These are phyloP conservation scores for Mycotypha africana DNA, from an alignment of 371 early-diverging fungal genomes.

Conservation along the genomic window DNA sequence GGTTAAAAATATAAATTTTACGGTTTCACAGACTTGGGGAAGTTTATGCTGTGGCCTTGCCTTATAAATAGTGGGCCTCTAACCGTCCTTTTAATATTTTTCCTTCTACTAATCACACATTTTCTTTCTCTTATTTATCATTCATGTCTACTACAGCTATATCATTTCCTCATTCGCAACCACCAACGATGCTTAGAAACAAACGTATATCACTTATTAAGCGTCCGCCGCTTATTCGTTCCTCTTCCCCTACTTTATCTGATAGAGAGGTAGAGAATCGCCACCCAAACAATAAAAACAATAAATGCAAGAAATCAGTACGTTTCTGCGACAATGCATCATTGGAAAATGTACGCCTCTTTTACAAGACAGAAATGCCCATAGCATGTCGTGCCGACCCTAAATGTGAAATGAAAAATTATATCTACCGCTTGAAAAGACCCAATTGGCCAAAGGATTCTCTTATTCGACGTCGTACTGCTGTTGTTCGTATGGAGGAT, in stretches of 20 bases:
- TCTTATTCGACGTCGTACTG: too few relatives aligned
- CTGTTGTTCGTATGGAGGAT: constrained; percentile 21
- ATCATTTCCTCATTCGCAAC: too few relatives aligned
- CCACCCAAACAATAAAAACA: not conserved
- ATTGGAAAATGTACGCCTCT: constrained; percentile 54
- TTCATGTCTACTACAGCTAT: too few relatives aligned
- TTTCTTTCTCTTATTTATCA: too few relatives aligned
- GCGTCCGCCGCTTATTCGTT: constrained; percentile 16
- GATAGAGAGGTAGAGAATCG: not conserved
- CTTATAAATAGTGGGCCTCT: too few relatives aligned
- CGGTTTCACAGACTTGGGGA: too few relatives aligned
- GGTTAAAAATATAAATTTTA: too few relatives aligned
- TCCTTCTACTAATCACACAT: too few relatives aligned
- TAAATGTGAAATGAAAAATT: constrained; percentile 5
- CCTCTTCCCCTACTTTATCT: not conserved
- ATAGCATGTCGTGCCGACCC: constrained; percentile 43
- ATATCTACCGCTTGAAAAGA: constrained; percentile 1
- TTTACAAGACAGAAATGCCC: constrained; percentile 53
- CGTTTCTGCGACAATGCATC: constrained; percentile 31
- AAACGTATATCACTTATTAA: constrained; percentile 9
- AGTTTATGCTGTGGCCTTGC: too few relatives aligned
- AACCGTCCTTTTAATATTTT: too few relatives aligned
- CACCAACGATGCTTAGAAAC: too few relatives aligned
- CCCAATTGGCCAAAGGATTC: constrained; percentile 25
- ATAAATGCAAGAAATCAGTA: constrained; percentile 25